A percentile compares a stretch with the other conserved stretches of the same genome.
Evolutionary conservation across 176 grass and related monocot genomes (phyloP).

Genomic region (Bothriochloa decipiens): DNA sequence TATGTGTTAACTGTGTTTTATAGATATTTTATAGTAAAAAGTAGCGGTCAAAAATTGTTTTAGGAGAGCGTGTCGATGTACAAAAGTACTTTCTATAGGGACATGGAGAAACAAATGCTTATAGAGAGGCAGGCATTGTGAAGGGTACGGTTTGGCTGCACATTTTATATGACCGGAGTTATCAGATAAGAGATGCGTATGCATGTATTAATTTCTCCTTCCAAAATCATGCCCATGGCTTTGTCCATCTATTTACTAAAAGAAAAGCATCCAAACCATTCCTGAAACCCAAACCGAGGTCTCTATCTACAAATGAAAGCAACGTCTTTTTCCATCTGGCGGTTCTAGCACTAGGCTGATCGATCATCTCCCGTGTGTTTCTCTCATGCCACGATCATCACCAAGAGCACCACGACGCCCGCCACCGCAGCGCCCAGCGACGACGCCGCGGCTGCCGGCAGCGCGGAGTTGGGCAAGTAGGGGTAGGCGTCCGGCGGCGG

Average conservation of each 20-base stretch:
- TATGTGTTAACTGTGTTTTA: too few species aligned
- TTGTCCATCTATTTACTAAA: background rate
- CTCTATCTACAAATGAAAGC: slow-evolving; percentile 34
- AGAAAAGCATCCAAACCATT: slow-evolving; percentile 1
- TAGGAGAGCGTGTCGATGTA: too few species aligned
- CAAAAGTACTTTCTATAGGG: too few species aligned
- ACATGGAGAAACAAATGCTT: too few species aligned
- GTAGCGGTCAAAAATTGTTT: too few species aligned
- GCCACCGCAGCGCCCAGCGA: background rate
- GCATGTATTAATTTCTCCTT: background rate
- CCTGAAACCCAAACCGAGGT: slow-evolving; percentile 7
- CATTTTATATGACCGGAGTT: too few species aligned
- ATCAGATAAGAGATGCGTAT: background rate
- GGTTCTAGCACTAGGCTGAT: background rate
- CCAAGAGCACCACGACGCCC: background rate
- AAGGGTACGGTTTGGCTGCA: too few species aligned
- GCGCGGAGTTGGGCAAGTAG: slow-evolving; percentile 65
- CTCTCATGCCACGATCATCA: slow-evolving; percentile 33
- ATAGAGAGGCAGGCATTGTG: too few species aligned
- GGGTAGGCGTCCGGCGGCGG: slow-evolving; percentile 79
- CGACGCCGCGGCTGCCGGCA: background rate
- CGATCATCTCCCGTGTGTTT: too few species aligned
- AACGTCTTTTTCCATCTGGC: background rate
- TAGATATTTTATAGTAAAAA: too few species aligned
- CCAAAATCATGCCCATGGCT: background rate